A percentile compares a stretch with the other conserved stretches of the same genome.
Conservation (phyloP, 2,329 filamentous ascomycete species). For the Fusarium compactum region DNA sequence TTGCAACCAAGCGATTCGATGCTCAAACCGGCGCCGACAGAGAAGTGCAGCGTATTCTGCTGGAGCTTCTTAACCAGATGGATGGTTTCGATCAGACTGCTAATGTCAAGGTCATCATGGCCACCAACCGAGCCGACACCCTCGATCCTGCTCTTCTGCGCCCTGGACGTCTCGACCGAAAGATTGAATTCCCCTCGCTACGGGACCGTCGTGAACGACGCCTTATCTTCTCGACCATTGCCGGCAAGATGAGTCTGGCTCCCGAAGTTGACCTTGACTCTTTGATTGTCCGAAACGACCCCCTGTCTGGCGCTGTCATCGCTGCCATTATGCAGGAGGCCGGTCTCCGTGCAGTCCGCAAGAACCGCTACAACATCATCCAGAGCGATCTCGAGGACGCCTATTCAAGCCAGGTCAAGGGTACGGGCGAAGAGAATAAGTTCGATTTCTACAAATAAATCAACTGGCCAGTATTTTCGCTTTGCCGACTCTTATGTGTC, state of each 20-base stretch:
- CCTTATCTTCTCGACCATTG: constrained; percentile 97
- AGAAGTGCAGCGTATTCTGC: constrained; percentile 97
- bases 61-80: constrained; percentile 99
- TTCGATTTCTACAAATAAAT: constrained; percentile 92
- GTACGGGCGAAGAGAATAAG: constrained; percentile 72
- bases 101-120: constrained; percentile 99
- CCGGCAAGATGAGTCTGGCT: constrained; percentile 94
- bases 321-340: constrained; percentile 99
- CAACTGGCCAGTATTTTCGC: constrained; percentile 10
- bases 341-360: constrained; percentile 90
- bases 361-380: constrained; percentile 99
- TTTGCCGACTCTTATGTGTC: constrained; percentile 26
- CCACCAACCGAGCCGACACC: constrained; percentile 97
- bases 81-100: constrained; percentile 98
- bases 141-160: constrained; percentile 94
- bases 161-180: constrained; percentile 94
- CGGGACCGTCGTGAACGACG: constrained; percentile 94
- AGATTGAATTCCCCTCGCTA: constrained; percentile 98
- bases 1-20: constrained; percentile 99
- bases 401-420: constrained; percentile 97
- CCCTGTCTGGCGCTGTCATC: constrained; percentile 93
- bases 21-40: constrained; percentile 97
- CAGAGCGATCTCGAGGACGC: constrained; percentile 97
- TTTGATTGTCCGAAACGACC: constrained; percentile 96
- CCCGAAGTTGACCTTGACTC: constrained; percentile 97